Evolutionary conservation across 1,284 basidiomycete species (phyloP).

Genomic region (Ustilago crameri): DNA sequence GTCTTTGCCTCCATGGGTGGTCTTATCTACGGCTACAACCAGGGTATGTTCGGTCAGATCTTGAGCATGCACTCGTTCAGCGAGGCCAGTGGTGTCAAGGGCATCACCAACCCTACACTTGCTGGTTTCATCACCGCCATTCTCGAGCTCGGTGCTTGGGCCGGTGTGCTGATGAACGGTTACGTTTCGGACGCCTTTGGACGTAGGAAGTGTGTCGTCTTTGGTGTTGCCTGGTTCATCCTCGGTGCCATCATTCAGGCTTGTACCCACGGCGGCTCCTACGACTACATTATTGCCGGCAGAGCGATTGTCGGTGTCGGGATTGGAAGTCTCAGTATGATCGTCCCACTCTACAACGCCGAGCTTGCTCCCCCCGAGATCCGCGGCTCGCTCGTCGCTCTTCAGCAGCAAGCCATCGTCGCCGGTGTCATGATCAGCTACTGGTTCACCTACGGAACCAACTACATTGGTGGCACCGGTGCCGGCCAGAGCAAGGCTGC

Average conservation of each 20-base stretch:
- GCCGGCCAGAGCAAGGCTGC: constrained; percentile 77
- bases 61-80: constrained; percentile 82
- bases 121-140: constrained; percentile 75
- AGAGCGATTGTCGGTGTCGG: constrained; percentile 81
- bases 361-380: constrained; percentile 83
- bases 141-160: constrained; percentile 79
- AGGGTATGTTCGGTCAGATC: constrained; percentile 74
- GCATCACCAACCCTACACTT: constrained; percentile 80
- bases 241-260: constrained; percentile 77
- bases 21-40: constrained; percentile 81
- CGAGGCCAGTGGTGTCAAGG: constrained; percentile 75
- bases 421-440: constrained; percentile 72
- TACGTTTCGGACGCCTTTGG: constrained; percentile 77
- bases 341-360: constrained; percentile 79
- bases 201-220: constrained; percentile 75
- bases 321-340: constrained; percentile 81
- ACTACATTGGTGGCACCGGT: constrained; percentile 70
- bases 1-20: constrained; percentile 78
- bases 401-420: constrained; percentile 73
- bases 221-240: constrained; percentile 78
- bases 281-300: constrained; percentile 75
- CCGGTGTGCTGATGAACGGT: constrained; percentile 77
- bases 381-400: constrained; percentile 80
- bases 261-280: constrained; percentile 72
- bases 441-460: constrained; percentile 81